Conservation (phyloP, 345 rosid genomes). For the Excoecaria agallocha region DNA sequence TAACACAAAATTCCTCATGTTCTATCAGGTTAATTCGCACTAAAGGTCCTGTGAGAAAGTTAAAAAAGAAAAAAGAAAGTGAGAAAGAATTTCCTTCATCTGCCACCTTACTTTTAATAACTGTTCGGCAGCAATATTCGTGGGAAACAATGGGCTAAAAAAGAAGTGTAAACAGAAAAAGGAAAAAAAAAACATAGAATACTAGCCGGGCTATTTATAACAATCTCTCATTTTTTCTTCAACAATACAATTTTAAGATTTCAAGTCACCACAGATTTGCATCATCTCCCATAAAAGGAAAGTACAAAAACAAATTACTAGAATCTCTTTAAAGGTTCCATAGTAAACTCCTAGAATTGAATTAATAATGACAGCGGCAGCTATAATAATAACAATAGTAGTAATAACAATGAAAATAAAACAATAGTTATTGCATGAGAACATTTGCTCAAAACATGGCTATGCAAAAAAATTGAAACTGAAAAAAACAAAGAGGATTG, state of each 20-base stretch:
- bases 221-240: background rate
- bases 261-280: background rate
- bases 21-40: too few relatives aligned
- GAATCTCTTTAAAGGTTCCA: background rate
- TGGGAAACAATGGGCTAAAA: background rate
- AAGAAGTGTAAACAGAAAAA: background rate
- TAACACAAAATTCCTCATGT: too few relatives aligned
- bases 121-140: background rate
- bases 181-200: too few relatives aligned
- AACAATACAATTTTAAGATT: background rate
- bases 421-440: background rate
- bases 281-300: background rate
- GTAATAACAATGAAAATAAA: too few relatives aligned
- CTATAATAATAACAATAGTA: background rate
- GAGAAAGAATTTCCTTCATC: background rate
- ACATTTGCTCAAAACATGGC: background rate
- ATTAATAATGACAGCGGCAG: too few relatives aligned
- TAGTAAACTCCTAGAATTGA: background rate
- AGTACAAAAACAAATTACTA: background rate
- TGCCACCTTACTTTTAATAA: too few relatives aligned
- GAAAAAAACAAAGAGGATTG: background rate
- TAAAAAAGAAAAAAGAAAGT: background rate
- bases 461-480: background rate
- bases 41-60: too few relatives aligned
- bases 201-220: background rate